Evolutionary conservation across 2,329 filamentous ascomycete species (phyloP).

Genomic region (Arthrinium puccinioides): DNA sequence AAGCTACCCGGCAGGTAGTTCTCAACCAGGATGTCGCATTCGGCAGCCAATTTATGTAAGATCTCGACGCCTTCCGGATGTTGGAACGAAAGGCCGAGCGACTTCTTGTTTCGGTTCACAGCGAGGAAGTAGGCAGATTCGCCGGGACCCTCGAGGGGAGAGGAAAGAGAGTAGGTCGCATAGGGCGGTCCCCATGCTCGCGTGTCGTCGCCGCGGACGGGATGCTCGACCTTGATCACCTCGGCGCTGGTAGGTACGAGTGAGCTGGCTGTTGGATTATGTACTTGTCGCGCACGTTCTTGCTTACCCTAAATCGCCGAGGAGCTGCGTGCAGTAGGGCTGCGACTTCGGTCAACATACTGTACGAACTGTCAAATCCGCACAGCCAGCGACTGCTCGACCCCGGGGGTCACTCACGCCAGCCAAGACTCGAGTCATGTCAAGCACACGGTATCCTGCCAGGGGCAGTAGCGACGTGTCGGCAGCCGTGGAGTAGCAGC

Average conservation of each 20-base stretch:
- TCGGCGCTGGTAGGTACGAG: constrained; percentile 62
- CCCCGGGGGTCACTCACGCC: constrained; percentile 56
- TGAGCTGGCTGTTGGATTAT: constrained; percentile 18
- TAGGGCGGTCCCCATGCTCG: constrained; percentile 95
- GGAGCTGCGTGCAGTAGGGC: constrained; percentile 96
- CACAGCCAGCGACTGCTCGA: background rate
- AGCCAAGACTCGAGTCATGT: constrained; percentile 94
- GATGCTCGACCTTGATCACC: constrained; percentile 96
- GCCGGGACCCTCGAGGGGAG: constrained; percentile 60
- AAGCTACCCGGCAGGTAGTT: constrained; percentile 90
- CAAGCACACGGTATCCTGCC: constrained; percentile 79
- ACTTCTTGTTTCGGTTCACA: constrained; percentile 97
- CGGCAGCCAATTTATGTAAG: constrained; percentile 73
- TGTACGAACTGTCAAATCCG: constrained; percentile 2
- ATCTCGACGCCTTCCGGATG: constrained; percentile 78
- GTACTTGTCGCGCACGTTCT: background rate
- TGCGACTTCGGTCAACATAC: constrained; percentile 28
- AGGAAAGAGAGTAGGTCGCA: constrained; percentile 63
- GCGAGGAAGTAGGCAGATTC: constrained; percentile 93
- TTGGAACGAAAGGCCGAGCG: constrained; percentile 84
- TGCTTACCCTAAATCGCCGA: constrained; percentile 93
- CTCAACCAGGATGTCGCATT: constrained; percentile 90
- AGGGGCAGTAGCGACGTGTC: constrained; percentile 50
- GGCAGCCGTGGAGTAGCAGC: constrained; percentile 18
- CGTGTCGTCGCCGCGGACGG: constrained; percentile 84